Percentiles rank a stretch among this genome's conserved stretches.
phyloP scores from a whole-genome alignment of 139 green algal genomes.

The Chara braunii region DNA sequence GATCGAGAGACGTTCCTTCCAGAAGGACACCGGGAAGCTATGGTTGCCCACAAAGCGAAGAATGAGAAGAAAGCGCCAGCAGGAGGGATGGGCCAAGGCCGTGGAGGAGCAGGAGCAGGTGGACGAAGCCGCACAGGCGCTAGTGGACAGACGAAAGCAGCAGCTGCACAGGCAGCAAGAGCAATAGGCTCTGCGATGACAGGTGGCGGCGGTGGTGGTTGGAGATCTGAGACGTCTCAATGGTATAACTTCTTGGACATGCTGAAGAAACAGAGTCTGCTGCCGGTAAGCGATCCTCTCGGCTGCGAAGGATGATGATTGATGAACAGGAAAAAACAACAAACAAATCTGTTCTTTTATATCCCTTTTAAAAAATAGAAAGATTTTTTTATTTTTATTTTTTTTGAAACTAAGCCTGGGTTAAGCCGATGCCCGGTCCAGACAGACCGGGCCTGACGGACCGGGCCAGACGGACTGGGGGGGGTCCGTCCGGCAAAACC shows the following conservation, averaged over 20 bases:
- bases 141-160: too few relatives aligned
- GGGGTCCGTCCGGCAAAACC: too few relatives aligned
- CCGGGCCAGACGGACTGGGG: too few relatives aligned
- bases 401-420: too few relatives aligned
- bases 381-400: too few relatives aligned
- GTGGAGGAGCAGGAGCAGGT: background rate
- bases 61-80: background rate
- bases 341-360: too few relatives aligned
- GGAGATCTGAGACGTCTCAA: constrained; percentile 53
- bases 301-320: too few relatives aligned
- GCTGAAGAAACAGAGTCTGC: constrained; percentile 54
- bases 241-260: constrained; percentile 57
- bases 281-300: constrained; percentile 7
- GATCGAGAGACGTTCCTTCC: constrained; percentile 42
- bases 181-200: background rate
- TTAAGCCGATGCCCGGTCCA: too few relatives aligned
- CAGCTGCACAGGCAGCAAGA: constrained; percentile 6
- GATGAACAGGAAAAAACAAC: too few relatives aligned
- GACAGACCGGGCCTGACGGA: too few relatives aligned
- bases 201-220: constrained; percentile 6
- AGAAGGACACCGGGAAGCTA: constrained; percentile 9
- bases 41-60: constrained; percentile 23
- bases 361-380: too few relatives aligned
- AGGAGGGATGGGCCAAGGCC: background rate
- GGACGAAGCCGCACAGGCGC: background rate